phyloP scores from a whole-genome alignment of 2,329 filamentous ascomycete genomes.

The Diaporthe sp. region DNA sequence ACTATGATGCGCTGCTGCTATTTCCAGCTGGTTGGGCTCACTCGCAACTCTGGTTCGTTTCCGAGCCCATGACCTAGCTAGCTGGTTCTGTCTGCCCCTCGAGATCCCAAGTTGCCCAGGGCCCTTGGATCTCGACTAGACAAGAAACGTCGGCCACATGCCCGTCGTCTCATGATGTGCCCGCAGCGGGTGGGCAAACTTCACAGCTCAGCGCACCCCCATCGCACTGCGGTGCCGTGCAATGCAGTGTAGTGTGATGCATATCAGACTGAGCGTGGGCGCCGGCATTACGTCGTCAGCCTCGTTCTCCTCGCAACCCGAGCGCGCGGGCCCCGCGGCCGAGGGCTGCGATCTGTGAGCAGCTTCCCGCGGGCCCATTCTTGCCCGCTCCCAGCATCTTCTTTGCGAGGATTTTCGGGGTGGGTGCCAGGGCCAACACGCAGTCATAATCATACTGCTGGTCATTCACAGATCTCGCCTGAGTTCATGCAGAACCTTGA shows the following conservation, averaged over 20 bases:
- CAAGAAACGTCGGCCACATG: not conserved
- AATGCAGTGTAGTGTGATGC: not conserved
- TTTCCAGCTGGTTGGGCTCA: not conserved
- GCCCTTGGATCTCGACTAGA: not conserved
- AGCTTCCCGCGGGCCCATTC: not conserved
- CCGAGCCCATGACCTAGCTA: not conserved
- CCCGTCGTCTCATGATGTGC: constrained; percentile 15
- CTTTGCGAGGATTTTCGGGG: not conserved
- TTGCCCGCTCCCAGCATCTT: not conserved
- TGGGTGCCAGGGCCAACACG: not conserved
- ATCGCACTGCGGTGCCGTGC: not conserved
- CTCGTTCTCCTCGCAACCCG: not conserved
- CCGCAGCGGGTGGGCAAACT: not conserved
- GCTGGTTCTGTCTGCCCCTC: not conserved
- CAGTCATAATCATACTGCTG: not conserved
- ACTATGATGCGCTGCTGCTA: not conserved
- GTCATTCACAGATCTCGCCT: constrained; percentile 3
- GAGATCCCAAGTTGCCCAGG: not conserved
- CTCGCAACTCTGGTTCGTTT: constrained; percentile 14
- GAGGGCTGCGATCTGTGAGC: not conserved
- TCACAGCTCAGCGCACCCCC: not conserved
- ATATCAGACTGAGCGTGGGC: constrained; percentile 1
- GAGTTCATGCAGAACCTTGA: constrained; percentile 22
- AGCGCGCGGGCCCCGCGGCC: constrained; percentile 16
- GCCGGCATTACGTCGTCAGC: constrained; percentile 7